Evolutionary conservation across 768 basidiomycete species (phyloP), one percentile per base, ranked within the genome.

Genomic region (Chiua virens): DNA sequence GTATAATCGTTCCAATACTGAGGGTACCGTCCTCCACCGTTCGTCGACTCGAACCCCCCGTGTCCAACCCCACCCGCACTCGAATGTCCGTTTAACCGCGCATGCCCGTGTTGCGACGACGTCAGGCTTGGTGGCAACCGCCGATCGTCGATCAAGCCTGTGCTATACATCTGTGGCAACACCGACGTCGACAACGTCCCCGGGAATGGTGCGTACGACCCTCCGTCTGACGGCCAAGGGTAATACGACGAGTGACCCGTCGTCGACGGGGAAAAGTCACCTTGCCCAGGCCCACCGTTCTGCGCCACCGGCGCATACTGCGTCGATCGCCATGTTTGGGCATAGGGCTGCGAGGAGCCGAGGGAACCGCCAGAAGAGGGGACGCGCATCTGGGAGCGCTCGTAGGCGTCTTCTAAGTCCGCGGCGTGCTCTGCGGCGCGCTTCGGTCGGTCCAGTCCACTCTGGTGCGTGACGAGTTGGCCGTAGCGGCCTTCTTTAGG

Each of bases 121-220:
- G 57, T 30, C 52, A 57, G 23, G 3, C 30, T 34, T 2, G 53
- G 53, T 0, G 48, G 53, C 17, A 42, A 46, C 10, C 75, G 73
- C 34, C 76, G 72, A 36, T 80, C 79, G 53, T 83, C 83, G 3
- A 79, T 75, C 42, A 88, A 69, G 0, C 86, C 87, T 5, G 87
- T 87, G 68, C 85, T 88, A 63, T 87, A 89, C 58, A 85, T 72
- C 55, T 87, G 86, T 0, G 87, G 85, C 38, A 89, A 75, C 22
- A 86, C 85, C 1, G 86, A 84, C 17, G 87, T 89, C 20, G 87
- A 85, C 38, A 89, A 60, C 39, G 79, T 74, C 7, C 74, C 75
- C 21, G 75, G 63, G 59, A 67, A 69, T 1, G 67, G 76, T 75
- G 47, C 67, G 52, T 71, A 67, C 27, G 63, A 54, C 4, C 57